Evolutionary conservation across 1,139 yeast species (phyloP).

Genomic region (Kodamaea plutei): DNA sequence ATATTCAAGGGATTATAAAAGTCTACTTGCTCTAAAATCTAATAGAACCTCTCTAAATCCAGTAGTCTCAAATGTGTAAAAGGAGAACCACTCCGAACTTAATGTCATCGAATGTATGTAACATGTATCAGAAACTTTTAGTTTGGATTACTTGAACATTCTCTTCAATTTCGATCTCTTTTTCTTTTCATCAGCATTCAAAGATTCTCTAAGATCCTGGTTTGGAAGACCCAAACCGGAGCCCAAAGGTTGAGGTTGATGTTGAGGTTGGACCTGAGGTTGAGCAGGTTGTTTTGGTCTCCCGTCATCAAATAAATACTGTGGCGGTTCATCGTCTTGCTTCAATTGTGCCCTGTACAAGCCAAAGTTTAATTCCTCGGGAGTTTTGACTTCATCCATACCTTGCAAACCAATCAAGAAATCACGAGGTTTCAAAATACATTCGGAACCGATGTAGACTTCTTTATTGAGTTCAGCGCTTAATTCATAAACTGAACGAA

Average conservation of each 20-base stretch:
- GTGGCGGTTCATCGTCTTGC: slow-evolving; percentile 14
- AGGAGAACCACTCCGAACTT: no score
- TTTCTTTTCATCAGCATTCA: slow-evolving; percentile 28
- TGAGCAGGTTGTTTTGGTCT: slow-evolving; percentile 8
- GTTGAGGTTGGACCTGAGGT: slow-evolving; percentile 7
- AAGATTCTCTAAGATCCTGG: slow-evolving; percentile 2
- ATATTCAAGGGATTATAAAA: no score
- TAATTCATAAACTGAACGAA: slow-evolving; percentile 72
- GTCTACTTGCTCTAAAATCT: no score
- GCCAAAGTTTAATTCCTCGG: slow-evolving; percentile 32
- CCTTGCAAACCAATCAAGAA: slow-evolving; percentile 44
- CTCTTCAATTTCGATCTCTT: slow-evolving; percentile 34
- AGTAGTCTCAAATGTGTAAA: no score
- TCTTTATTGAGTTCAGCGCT: slow-evolving; percentile 63
- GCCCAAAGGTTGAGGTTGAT: slow-evolving; percentile 1
- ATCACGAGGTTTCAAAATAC: slow-evolving; percentile 62
- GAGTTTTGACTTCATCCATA: slow-evolving; percentile 33
- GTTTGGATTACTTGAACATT: slow-evolving; percentile 35
- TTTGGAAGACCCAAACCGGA: slow-evolving; percentile 3
- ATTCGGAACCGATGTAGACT: slow-evolving; percentile 80
- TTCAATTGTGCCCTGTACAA: slow-evolving; percentile 29
- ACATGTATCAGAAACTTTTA: no score
- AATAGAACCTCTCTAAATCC: no score
- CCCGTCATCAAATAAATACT: slow-evolving; percentile 8
- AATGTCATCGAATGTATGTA: no score